Evolutionary conservation across 1,284 basidiomycete genomes (phyloP).

Genomic region (Ustilago hordei): DNA sequence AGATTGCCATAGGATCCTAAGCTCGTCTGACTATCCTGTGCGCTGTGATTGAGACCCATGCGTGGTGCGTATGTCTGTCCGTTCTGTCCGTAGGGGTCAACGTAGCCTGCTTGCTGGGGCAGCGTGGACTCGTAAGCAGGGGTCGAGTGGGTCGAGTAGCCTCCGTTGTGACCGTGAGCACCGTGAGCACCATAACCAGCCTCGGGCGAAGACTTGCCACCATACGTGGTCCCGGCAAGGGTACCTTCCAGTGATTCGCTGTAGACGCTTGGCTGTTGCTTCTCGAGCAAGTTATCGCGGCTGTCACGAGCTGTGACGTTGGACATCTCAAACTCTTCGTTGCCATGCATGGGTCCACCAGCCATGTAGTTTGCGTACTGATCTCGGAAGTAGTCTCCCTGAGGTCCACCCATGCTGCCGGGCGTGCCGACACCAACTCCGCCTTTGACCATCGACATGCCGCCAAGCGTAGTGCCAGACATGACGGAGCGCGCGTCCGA

Average conservation of each 20-base stretch:
- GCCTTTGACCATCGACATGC: slow-evolving; percentile 28
- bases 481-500: slow-evolving; percentile 60
- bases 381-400: slow-evolving; percentile 53
- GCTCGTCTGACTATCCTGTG: slow-evolving; percentile 44
- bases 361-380: slow-evolving; percentile 62
- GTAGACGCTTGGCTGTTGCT: slow-evolving; percentile 46
- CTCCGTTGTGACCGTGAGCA: slow-evolving; percentile 9
- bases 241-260: slow-evolving; percentile 49
- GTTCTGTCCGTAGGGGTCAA: slow-evolving; percentile 33
- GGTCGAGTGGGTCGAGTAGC: slow-evolving; percentile 23
- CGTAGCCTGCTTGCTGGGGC: slow-evolving; percentile 32
- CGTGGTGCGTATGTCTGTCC: slow-evolving; percentile 25
- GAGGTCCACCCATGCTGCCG: slow-evolving; percentile 19
- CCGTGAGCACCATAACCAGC: slow-evolving; percentile 26
- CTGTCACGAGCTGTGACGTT: slow-evolving; percentile 49
- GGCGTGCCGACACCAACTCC: slow-evolving; percentile 39
- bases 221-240: slow-evolving; percentile 35
- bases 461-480: slow-evolving; percentile 62
- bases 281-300: slow-evolving; percentile 63
- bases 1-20: slow-evolving; percentile 51
- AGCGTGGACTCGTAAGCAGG: slow-evolving; percentile 25
- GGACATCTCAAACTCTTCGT: slow-evolving; percentile 61
- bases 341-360: slow-evolving; percentile 33
- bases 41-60: slow-evolving; percentile 32
- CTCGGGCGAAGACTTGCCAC: slow-evolving; percentile 41